Evolutionary conservation across 202 grass and related monocot genomes (phyloP).

Genomic region (Saccharum hybrid): DNA sequence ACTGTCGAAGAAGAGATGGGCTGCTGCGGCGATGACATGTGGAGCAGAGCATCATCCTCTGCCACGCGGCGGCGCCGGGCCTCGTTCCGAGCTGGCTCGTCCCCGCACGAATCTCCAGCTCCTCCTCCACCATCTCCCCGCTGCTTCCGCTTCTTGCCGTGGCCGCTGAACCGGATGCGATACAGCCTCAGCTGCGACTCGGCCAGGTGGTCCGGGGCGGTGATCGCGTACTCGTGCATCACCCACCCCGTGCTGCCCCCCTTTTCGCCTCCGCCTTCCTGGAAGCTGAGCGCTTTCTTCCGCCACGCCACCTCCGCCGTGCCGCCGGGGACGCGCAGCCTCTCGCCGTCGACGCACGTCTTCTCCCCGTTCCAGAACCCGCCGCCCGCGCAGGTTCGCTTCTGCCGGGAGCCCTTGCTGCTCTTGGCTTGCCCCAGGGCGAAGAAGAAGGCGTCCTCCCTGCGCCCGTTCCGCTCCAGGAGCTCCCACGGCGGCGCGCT

Average conservation of each 20-base stretch:
- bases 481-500: constrained; percentile 9
- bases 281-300: background rate
- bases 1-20: background rate
- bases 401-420: background rate
- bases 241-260: constrained; percentile 17
- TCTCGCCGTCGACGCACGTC: background rate
- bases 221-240: constrained; percentile 27
- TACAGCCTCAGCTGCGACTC: background rate
- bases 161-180: constrained; percentile 10
- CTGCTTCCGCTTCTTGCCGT: constrained; percentile 8
- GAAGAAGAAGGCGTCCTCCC: background rate
- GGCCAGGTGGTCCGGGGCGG: background rate
- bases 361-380: constrained; percentile 13
- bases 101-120: background rate
- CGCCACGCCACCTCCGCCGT: background rate
- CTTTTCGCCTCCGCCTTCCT: background rate
- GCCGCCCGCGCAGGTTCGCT: background rate
- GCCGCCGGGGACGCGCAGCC: background rate
- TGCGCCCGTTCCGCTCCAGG: background rate
- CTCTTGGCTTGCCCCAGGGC: background rate
- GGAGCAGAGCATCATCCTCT: background rate
- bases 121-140: background rate
- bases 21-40: background rate
- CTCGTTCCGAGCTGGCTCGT: background rate
- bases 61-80: background rate